phyloP scores from a whole-genome alignment of 148 eudicot genomes.

The Amaranthus hypochondriacus region DNA sequence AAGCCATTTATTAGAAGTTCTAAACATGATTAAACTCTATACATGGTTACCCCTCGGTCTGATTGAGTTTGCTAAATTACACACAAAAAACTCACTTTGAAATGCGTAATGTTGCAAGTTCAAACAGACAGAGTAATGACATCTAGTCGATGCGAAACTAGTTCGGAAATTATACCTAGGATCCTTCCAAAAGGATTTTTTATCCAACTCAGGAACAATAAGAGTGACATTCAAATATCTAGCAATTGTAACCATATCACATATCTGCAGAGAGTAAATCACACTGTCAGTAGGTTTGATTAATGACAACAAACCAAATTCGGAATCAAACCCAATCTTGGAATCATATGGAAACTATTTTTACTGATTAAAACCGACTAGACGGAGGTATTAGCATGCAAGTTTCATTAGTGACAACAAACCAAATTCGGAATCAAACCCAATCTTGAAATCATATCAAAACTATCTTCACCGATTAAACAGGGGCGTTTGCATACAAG shows the following conservation, averaged over 20 bases:
- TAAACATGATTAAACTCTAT: background rate
- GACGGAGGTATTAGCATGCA: background rate
- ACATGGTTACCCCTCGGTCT: no score
- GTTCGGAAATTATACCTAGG: slow-evolving; percentile 24
- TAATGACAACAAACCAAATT: background rate
- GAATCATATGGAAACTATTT: no score
- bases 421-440: background rate
- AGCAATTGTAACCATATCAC: slow-evolving; percentile 52
- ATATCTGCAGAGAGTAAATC: slow-evolving; percentile 27
- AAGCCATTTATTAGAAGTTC: no score
- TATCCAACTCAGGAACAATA: slow-evolving; percentile 44
- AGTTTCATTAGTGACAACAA: background rate
- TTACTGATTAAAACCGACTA: no score
- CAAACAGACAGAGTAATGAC: background rate
- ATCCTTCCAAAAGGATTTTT: slow-evolving; percentile 46
- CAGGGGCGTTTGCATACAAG: background rate
- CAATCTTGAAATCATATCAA: background rate
- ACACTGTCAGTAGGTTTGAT: background rate
- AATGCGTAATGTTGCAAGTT: background rate
- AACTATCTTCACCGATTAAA: no score
- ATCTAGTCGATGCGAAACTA: no score
- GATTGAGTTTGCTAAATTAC: no score
- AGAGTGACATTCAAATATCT: slow-evolving; percentile 42
- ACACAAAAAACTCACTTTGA: no score
- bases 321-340: background rate